Base-by-base conservation (phyloP, 305 asterid species). In the Plantago lanceolata region DNA sequence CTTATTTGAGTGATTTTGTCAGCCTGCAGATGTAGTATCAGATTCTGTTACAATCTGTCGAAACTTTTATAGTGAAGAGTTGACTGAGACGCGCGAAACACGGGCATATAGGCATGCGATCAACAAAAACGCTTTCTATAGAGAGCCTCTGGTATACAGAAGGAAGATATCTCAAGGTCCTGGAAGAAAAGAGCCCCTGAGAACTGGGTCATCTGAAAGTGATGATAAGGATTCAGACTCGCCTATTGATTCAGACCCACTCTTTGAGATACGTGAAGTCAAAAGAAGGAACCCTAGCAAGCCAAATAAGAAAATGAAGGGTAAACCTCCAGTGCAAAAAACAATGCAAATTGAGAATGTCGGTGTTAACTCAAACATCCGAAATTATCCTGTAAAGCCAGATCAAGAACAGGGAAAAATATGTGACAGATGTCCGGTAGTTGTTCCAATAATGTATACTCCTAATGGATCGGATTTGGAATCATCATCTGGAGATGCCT, bases 1-100 rank as follows among this genome's bases (percentile, higher is more conserved):
- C 35, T 59, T 33, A 54, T 40, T 44, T 44, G 47, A 53, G 31
- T 16, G 59, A 37, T 33, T 63, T 26, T 51, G 54, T 55, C 77
- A 71, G 77, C 63, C 66, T 54, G 78, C 71, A 61, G 77, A 48
- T 33, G 51, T 48, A 40, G 8, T 63, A 61, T 61, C 65, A 73
- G 80, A 33, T 56, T 44, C 68, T 68, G 58, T 33, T 57, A 57
- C 62, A 56, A 54, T 45, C 61, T 26, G 28, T 59, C 21, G 48
- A 48, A 68, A 70, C 20, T 68, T 28, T 37, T 26, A 40, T 45
- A 60, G 68, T 9, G 51, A 70, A 77, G 64, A 72, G 14, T 69
- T 65, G n/a, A 54, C 67, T 60, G 15, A 62, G 43, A 70, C 63
- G 19, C 62, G 29, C 51, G 67, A 72, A 59, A 59, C 67, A 61